These are phyloP conservation scores for Gillenia trifoliata DNA, from an alignment of 306 rosid genomes.

Conservation along the genomic window DNA sequence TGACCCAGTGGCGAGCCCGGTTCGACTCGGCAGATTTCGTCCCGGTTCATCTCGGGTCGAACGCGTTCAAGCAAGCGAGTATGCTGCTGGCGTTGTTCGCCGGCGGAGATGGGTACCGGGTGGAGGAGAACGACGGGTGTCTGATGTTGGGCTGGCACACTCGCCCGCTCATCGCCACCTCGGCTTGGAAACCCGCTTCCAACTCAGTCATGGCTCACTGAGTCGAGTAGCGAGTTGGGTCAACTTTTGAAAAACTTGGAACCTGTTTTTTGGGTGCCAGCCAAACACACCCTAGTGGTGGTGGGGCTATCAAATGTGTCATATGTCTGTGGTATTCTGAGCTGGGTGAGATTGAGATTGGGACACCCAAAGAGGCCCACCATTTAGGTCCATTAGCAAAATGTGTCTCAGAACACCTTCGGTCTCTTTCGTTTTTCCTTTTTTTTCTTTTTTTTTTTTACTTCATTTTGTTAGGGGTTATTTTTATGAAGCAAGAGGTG, in stretches of 20 bases:
- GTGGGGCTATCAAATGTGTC: conserved; percentile 28
- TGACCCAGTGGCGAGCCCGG: conserved; percentile 71
- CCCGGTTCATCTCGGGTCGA: conserved; percentile 76
- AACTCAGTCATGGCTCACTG: conserved; percentile 36
- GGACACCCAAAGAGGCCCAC: conserved; percentile 47
- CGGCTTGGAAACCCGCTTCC: conserved; percentile 67
- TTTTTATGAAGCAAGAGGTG: not conserved
- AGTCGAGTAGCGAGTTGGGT: conserved; percentile 26
- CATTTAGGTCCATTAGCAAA: conserved; percentile 21
- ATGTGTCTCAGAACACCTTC: conserved; percentile 3
- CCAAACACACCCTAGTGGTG: conserved; percentile 25
- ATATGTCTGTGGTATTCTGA: conserved; percentile 24
- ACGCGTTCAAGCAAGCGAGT: conserved; percentile 93
- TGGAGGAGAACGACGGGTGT: conserved; percentile 77
- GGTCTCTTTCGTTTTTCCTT: not conserved
- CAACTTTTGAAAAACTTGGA: not conserved
- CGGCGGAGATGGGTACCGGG: conserved; percentile 83
- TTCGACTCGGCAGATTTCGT: conserved; percentile 50
- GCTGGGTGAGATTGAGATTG: conserved; percentile 34
- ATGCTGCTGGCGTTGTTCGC: conserved; percentile 63
- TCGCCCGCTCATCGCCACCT: conserved; percentile 79
- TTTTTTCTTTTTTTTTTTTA: not conserved
- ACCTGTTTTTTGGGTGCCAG: not conserved
- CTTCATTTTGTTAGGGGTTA: conserved; percentile 14
- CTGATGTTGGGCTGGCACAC: conserved; percentile 88